A percentile compares a stretch with the other conserved stretches of the same genome.
These are phyloP conservation scores for Penicillium lividum DNA, from an alignment of 495 filamentous ascomycete genomes.

Conservation along the genomic window DNA sequence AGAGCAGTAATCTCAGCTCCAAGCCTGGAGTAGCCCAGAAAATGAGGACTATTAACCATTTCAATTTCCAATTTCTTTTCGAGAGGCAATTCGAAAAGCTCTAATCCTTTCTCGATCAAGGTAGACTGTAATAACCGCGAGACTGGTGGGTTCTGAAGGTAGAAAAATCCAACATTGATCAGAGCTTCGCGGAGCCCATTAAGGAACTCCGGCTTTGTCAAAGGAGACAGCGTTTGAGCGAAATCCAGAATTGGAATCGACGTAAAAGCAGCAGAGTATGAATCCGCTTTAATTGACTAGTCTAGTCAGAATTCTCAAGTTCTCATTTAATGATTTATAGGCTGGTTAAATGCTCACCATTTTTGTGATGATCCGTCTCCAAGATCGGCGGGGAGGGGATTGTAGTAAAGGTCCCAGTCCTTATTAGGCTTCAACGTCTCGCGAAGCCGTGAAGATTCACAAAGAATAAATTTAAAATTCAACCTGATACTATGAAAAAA, in stretches of 20 bases:
- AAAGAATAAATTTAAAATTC: too few relatives aligned
- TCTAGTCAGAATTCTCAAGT: not conserved
- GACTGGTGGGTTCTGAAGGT: conserved; percentile 83
- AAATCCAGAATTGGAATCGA: conserved; percentile 82
- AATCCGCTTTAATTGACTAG: conserved; percentile 18
- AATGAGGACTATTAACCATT: conserved; percentile 79
- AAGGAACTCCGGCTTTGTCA: conserved; percentile 75
- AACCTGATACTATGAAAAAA: too few relatives aligned
- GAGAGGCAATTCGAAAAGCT: conserved; percentile 78
- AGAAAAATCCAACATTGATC: conserved; percentile 91
- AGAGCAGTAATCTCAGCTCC: conserved; percentile 50
- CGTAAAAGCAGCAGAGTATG: conserved; percentile 52
- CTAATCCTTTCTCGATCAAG: conserved; percentile 68
- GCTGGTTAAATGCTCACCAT: conserved; percentile 10
- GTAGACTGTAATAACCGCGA: conserved; percentile 61
- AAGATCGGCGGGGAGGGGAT: not conserved
- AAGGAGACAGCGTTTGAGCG: conserved; percentile 58
- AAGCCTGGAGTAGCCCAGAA: conserved; percentile 54
- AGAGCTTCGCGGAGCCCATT: conserved; percentile 72
- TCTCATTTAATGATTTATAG: not conserved
- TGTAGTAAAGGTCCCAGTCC: too few relatives aligned
- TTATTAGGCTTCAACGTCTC: too few relatives aligned
- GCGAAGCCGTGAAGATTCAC: too few relatives aligned
- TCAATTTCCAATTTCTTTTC: conserved; percentile 86
- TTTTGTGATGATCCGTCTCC: conserved; percentile 1